phyloP scores from a whole-genome alignment of 345 rosid genomes.

The Eucalyptus victrix region DNA sequence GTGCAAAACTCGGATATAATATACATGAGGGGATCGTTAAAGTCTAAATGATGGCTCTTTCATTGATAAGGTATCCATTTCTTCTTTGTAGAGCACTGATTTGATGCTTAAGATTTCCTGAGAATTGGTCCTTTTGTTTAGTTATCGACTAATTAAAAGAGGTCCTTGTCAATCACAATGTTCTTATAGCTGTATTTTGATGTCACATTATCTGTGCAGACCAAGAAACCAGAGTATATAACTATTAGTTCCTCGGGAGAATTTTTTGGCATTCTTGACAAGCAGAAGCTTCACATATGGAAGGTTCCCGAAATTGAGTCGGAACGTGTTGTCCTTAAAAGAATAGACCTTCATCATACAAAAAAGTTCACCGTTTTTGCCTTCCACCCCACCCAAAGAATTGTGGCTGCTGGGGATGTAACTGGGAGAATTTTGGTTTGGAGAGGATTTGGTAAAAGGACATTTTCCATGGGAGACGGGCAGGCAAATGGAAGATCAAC shows the following conservation, averaged over 20 bases:
- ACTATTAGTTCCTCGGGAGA: constrained; percentile 51
- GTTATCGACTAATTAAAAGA: background rate
- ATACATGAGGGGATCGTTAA: background rate
- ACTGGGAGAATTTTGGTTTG: constrained; percentile 88
- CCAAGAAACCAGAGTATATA: constrained; percentile 39
- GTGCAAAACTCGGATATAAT: background rate
- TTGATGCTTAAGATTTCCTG: background rate
- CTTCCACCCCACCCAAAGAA: constrained; percentile 73
- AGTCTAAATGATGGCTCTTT: background rate
- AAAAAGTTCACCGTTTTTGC: constrained; percentile 55
- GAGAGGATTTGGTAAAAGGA: constrained; percentile 71
- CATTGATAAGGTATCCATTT: background rate
- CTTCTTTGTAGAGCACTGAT: background rate
- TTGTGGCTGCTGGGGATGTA: constrained; percentile 84
- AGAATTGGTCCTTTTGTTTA: background rate
- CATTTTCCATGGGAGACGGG: constrained; percentile 16
- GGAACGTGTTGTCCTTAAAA: constrained; percentile 24
- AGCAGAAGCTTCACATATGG: constrained; percentile 60
- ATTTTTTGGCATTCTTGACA: constrained; percentile 46
- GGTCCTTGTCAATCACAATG: background rate
- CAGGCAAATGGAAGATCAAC: constrained; percentile 1
- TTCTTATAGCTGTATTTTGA: background rate
- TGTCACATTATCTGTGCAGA: constrained; percentile 26
- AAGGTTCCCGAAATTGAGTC: constrained; percentile 48
- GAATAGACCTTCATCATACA: constrained; percentile 73